phyloP scores from a whole-genome alignment of 768 basidiomycete species.

The Termitomyces sp. region DNA sequence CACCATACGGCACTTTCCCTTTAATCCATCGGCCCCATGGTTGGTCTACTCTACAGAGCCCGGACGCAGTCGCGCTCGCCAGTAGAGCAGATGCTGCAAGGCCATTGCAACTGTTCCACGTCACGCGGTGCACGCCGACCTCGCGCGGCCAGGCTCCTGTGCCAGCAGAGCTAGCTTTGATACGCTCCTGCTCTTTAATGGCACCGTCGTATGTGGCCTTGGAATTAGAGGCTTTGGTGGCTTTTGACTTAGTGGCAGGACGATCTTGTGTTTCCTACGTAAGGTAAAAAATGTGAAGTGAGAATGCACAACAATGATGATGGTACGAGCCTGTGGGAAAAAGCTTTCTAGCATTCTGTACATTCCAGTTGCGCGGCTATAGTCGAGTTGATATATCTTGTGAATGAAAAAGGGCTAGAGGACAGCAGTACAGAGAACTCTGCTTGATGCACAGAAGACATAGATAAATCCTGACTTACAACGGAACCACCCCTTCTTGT shows the following conservation, averaged over 20 bases:
- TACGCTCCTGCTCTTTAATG: slow-evolving; percentile 18
- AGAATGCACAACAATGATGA: background rate
- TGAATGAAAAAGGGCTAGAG: slow-evolving; percentile 69
- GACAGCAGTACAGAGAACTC: background rate
- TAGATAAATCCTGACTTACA: slow-evolving; percentile 33
- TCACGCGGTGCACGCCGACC: slow-evolving; percentile 69
- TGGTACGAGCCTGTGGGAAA: slow-evolving; percentile 53
- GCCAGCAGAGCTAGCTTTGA: slow-evolving; percentile 25
- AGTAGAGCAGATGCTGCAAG: slow-evolving; percentile 51
- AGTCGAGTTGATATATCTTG: slow-evolving; percentile 84
- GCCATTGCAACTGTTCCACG: slow-evolving; percentile 79
- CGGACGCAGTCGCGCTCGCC: slow-evolving; percentile 78
- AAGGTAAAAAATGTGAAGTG: background rate
- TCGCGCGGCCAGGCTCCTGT: slow-evolving; percentile 77
- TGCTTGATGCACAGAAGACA: background rate
- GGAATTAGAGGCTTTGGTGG: slow-evolving; percentile 36
- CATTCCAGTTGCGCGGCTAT: slow-evolving; percentile 65
- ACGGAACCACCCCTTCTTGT: slow-evolving; percentile 68
- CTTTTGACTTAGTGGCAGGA: slow-evolving; percentile 38
- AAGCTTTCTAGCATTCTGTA: slow-evolving; percentile 89
- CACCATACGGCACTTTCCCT: slow-evolving; percentile 60
- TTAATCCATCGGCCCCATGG: slow-evolving; percentile 70
- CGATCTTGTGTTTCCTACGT: slow-evolving; percentile 17
- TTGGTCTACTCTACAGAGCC: slow-evolving; percentile 82
- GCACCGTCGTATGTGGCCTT: slow-evolving; percentile 25